phyloP scores from a whole-genome alignment of 768 basidiomycete species.

The Leccinum disarticulatum region DNA sequence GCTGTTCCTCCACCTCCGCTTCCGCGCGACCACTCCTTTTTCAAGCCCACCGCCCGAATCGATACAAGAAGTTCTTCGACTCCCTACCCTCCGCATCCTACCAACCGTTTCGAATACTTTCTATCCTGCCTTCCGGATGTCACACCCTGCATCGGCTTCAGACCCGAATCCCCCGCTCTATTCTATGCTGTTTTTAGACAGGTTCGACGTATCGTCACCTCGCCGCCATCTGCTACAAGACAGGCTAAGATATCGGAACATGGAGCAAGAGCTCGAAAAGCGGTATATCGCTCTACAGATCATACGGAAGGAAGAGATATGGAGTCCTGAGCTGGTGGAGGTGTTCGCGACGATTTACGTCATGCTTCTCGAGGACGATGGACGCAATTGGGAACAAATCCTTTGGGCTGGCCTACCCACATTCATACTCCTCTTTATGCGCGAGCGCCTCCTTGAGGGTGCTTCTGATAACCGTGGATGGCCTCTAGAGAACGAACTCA shows the following conservation, averaged over 20 bases:
- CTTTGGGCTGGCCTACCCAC: slow-evolving; percentile 41
- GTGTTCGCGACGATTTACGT: slow-evolving; percentile 53
- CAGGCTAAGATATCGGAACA: slow-evolving; percentile 29
- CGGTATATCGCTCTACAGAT: slow-evolving; percentile 46
- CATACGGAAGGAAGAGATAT: slow-evolving; percentile 39
- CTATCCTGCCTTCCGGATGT: slow-evolving; percentile 35
- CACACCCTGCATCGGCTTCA: slow-evolving; percentile 27
- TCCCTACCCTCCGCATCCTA: slow-evolving; percentile 34
- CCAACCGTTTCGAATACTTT: slow-evolving; percentile 35
- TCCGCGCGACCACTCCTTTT: slow-evolving; percentile 24
- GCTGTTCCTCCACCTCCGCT: slow-evolving; percentile 15
- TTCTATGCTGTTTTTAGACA: slow-evolving; percentile 41
- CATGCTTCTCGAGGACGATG: slow-evolving; percentile 59
- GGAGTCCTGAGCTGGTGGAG: slow-evolving; percentile 39
- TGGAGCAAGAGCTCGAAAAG: slow-evolving; percentile 45
- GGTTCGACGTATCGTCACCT: slow-evolving; percentile 49
- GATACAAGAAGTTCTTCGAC: slow-evolving; percentile 37
- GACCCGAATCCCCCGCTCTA: slow-evolving; percentile 34
- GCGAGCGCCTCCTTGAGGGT: slow-evolving; percentile 39
- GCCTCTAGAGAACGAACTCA: slow-evolving; percentile 47
- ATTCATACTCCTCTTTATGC: slow-evolving; percentile 43
- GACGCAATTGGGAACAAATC: slow-evolving; percentile 48
- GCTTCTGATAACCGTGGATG: slow-evolving; percentile 43
- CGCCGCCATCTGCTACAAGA: slow-evolving; percentile 36
- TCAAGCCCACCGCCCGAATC: slow-evolving; percentile 35